Evolutionary conservation across 768 basidiomycete species (phyloP), one percentile per base, ranked within the genome.

Genomic region (Russula dissimulans): DNA sequence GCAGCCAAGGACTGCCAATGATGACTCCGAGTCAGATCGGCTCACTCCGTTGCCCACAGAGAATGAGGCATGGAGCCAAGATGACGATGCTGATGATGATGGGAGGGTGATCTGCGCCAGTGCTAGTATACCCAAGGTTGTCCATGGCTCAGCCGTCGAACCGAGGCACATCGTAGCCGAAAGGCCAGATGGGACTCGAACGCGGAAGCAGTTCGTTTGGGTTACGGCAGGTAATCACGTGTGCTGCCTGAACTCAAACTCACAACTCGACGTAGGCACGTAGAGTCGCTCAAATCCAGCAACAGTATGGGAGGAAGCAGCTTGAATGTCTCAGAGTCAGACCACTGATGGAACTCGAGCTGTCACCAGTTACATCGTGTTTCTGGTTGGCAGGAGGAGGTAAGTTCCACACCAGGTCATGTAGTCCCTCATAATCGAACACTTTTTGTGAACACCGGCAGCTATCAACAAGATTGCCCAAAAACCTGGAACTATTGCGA

Each of bases 381-480:
- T 54, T 62, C 36, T 32, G 34, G 4, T n/a, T 53, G 46, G 56
- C 61, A 48, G 61, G 51, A 18, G 61, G 61, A 53, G 61, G 61
- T 57, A 41, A 36, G 26, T 29, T 43, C 9, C 17, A 36, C 34
- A 36, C 34, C 34, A 4, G 7, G 10, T 12, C 14, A 3, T 36
- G 15, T 15, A 34, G 22, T 11, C 9, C 1, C 26, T 22, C 7
- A 22, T 47, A 18, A 57, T 22, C 44, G 22, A 26, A 26, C 22
- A 26, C 14, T 14, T 15, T 9, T 10, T 39, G n/a, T 55, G 3
- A 47, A 22, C 10, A 26, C 22, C 22, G 22, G 22, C 22, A 64
- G 63, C 63, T 4, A 48, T 64, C 38, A 62, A 56, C 34, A 61
- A 52, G 31, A 26, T 62, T 2, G 44, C 56, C 6, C 63, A 64